Percentiles rank a stretch among this genome's conserved stretches.
phyloP scores from a whole-genome alignment of 345 rosid genomes.

The Salix udensis region DNA sequence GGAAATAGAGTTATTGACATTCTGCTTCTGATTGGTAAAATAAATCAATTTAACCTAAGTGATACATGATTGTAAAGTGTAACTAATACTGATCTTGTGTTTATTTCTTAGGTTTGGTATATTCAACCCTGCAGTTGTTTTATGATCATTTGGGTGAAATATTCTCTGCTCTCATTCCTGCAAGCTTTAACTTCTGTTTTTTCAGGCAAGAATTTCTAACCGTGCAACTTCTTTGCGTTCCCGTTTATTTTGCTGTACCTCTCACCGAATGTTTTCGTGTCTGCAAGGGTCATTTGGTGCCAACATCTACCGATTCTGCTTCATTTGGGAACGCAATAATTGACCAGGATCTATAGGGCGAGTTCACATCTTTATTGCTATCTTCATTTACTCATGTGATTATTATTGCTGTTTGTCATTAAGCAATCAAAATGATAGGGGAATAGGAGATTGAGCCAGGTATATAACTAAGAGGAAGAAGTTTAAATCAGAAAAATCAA shows the following conservation, averaged over 20 bases:
- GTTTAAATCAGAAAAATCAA: too few species aligned
- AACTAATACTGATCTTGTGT: neutral
- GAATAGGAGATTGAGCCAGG: too few species aligned
- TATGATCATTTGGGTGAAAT: constrained; percentile 96
- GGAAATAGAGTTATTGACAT: too few species aligned
- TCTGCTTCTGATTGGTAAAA: too few species aligned
- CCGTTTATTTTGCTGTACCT: constrained; percentile 2
- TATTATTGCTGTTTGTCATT: neutral
- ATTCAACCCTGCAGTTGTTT: constrained; percentile 73
- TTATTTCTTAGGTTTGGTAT: constrained; percentile 71
- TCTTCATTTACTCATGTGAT: neutral
- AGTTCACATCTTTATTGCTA: constrained; percentile 23
- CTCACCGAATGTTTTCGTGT: constrained; percentile 18
- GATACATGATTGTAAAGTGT: too few species aligned
- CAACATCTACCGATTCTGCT: constrained; percentile 91
- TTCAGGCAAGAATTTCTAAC: constrained; percentile 49
- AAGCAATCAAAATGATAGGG: too few species aligned
- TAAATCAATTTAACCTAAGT: too few species aligned
- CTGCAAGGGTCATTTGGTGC: constrained; percentile 76
- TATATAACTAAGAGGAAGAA: too few species aligned
- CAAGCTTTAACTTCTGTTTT: constrained; percentile 84
- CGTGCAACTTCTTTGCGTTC: constrained; percentile 10
- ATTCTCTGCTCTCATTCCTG: constrained; percentile 75
- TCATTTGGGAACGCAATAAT: constrained; percentile 81
- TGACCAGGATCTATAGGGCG: constrained; percentile 83